phyloP scores from a whole-genome alignment of 352 stramenopile genomes.

The Blastocystis sp. region DNA sequence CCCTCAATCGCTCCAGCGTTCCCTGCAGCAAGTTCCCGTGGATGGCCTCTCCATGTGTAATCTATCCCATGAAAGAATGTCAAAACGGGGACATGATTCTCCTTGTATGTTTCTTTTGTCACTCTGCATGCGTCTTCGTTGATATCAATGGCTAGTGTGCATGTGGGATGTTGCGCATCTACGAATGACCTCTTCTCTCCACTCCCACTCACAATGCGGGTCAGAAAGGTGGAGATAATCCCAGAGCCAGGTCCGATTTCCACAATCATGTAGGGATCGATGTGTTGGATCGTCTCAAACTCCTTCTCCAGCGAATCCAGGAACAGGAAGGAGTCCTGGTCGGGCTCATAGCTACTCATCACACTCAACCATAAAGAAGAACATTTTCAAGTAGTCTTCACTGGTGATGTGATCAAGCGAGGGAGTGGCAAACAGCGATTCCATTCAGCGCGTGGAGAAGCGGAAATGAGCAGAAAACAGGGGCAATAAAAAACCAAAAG shows the following conservation, averaged over 20 bases:
- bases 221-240: conserved; percentile 40
- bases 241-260: conserved; percentile 30
- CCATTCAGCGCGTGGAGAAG: not conserved
- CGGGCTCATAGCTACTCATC: not conserved
- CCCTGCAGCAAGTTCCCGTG: not conserved
- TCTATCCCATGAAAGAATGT: not conserved
- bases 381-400: conserved; percentile 12
- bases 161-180: not conserved
- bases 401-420: not conserved
- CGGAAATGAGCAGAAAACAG: not conserved
- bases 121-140: conserved; percentile 19
- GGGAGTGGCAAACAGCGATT: conserved; percentile 18
- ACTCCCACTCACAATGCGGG: not conserved
- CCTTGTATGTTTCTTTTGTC: not conserved
- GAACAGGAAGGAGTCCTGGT: conserved; percentile 39
- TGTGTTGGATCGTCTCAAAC: not conserved
- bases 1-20: not conserved
- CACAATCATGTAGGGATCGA: not conserved
- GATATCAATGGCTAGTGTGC: conserved; percentile 29
- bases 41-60: not conserved
- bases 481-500: not conserved
- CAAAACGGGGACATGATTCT: not conserved
- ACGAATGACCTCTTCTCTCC: not conserved
- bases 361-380: not conserved
- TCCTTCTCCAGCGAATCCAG: conserved; percentile 29